Percentiles rank a stretch among this genome's conserved stretches.
Conservation (phyloP, 2,329 filamentous ascomycete genomes). For the Aspergillus sojae region DNA sequence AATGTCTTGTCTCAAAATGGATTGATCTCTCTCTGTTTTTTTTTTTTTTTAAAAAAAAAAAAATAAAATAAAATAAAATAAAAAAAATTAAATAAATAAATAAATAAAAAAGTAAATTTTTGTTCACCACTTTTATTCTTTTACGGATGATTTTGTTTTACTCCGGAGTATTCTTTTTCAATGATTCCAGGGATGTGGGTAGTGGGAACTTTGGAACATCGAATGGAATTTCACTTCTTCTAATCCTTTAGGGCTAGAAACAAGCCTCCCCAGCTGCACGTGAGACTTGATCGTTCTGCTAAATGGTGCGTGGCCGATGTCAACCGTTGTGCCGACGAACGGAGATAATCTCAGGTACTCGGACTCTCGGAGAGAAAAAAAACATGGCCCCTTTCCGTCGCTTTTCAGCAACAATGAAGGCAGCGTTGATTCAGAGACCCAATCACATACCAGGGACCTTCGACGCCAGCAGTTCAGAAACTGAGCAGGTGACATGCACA, state of each 20-base stretch:
- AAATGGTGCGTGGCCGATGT: constrained; percentile 5
- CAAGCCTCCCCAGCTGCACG: constrained; percentile 9
- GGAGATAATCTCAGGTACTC: constrained; percentile 1
- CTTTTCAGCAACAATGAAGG: not conserved
- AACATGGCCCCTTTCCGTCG: not conserved
- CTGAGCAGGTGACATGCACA: constrained; percentile 5
- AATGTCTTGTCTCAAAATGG: not conserved
- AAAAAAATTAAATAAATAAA: no score
- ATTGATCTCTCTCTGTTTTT: not conserved
- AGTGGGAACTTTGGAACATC: not conserved
- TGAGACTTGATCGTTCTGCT: constrained; percentile 7
- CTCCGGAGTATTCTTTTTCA: not conserved
- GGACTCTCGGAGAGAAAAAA: not conserved
- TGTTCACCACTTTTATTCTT: not conserved
- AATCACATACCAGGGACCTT: constrained; percentile 2
- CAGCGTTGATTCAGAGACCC: not conserved
- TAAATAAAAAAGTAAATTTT: not conserved
- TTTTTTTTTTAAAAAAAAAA: no score
- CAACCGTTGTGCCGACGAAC: constrained; percentile 15
- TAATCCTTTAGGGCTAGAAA: constrained; percentile 6
- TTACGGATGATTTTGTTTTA: not conserved
- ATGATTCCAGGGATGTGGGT: constrained; percentile 6
- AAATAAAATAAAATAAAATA: no score
- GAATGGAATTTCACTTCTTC: constrained; percentile 1
- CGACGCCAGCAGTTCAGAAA: not conserved